phyloP scores from a whole-genome alignment of 2,329 filamentous ascomycete species.

The Rhytidhysteron rufulum region DNA sequence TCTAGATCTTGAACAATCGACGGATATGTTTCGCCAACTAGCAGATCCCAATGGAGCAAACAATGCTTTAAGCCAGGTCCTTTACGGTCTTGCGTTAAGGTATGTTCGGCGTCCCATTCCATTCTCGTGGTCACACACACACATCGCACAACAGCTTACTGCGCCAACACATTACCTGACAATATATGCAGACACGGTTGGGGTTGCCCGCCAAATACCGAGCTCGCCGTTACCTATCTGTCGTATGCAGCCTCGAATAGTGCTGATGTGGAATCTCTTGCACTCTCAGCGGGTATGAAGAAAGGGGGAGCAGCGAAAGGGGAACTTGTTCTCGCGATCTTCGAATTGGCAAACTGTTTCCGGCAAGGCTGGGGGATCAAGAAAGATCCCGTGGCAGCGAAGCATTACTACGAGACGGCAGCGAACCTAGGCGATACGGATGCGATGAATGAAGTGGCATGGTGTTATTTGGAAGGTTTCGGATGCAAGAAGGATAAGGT shows the following conservation, averaged over 20 bases:
- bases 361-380: constrained; percentile 90
- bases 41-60: constrained; percentile 82
- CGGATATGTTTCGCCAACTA: constrained; percentile 77
- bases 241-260: constrained; percentile 87
- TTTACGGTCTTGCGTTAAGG: constrained; percentile 89
- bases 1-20: constrained; percentile 68
- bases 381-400: constrained; percentile 79
- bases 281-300: constrained; percentile 80
- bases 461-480: constrained; percentile 96
- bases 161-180: constrained; percentile 21
- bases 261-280: constrained; percentile 78
- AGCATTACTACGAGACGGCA: constrained; percentile 93
- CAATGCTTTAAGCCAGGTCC: constrained; percentile 90
- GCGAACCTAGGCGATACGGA: constrained; percentile 95
- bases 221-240: constrained; percentile 75
- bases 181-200: constrained; percentile 70
- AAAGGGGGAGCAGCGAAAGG: constrained; percentile 94
- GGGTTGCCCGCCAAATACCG: constrained; percentile 73
- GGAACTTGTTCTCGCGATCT: constrained; percentile 93
- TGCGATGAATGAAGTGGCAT: constrained; percentile 94
- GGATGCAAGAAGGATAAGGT: constrained; percentile 99
- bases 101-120: constrained; percentile 41
- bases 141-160: constrained; percentile 22
- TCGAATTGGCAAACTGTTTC: constrained; percentile 89
- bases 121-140: constrained; percentile 9